Percentiles rank a stretch among this genome's conserved stretches.
These are phyloP conservation scores for Hymenoscyphus fraxineus DNA, from an alignment of 2,329 filamentous ascomycete genomes.

Conservation along the genomic window DNA sequence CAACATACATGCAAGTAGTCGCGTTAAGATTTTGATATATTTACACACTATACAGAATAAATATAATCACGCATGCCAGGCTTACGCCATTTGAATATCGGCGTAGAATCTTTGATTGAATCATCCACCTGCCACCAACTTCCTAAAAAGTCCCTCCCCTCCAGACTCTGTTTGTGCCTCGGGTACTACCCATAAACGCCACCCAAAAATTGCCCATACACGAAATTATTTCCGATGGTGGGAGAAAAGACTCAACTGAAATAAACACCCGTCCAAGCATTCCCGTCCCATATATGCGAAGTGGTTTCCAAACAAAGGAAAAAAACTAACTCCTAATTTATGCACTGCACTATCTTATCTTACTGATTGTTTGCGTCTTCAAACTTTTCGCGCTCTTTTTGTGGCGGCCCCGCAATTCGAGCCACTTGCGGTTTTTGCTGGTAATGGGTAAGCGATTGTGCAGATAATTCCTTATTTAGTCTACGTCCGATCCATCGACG, in stretches of 20 bases:
- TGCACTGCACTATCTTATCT: slow-evolving; percentile 3
- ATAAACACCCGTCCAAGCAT: background rate
- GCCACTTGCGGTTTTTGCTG: background rate
- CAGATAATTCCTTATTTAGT: background rate
- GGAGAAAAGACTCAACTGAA: background rate
- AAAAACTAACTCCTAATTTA: background rate
- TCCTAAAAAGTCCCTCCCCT: background rate
- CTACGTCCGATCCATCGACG: slow-evolving; percentile 38
- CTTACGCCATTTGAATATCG: background rate
- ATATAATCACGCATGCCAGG: background rate
- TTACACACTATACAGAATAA: slow-evolving; percentile 1
- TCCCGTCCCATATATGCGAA: slow-evolving; percentile 3
- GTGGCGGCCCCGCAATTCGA: background rate
- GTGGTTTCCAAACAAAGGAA: background rate
- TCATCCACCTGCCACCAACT: background rate
- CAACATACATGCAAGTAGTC: background rate
- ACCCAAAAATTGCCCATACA: background rate
- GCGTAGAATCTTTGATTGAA: slow-evolving; percentile 1
- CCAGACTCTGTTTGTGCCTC: background rate
- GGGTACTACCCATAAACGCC: background rate
- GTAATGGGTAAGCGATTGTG: background rate
- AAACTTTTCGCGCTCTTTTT: background rate
- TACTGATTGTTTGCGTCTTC: background rate
- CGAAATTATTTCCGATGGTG: background rate
- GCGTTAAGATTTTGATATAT: slow-evolving; percentile 1